Conservation (phyloP, 2,329 filamentous ascomycete species). For the Trematosphaeria pertusa region DNA sequence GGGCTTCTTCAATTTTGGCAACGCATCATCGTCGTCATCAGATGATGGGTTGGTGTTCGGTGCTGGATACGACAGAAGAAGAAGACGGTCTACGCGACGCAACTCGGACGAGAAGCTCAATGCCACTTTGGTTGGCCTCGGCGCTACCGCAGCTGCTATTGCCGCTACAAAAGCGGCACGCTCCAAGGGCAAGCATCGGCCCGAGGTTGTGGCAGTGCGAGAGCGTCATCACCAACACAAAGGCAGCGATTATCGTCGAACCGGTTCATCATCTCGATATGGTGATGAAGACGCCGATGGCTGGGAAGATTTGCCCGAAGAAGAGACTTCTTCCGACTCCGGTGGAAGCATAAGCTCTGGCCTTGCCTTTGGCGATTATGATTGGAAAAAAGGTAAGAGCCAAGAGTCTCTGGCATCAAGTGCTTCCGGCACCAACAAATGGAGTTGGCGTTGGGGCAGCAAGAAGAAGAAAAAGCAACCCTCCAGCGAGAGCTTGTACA, state of each 20-base stretch:
- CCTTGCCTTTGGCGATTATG: constrained; percentile 66
- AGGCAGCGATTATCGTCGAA: constrained; percentile 28
- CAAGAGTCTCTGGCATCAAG: constrained; percentile 61
- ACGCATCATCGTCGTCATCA: constrained; percentile 54
- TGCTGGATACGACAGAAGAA: constrained; percentile 39
- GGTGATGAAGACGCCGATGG: constrained; percentile 60
- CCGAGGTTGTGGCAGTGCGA: constrained; percentile 45
- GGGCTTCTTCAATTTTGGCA: constrained; percentile 59
- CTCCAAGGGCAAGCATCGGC: constrained; percentile 32
- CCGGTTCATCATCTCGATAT: constrained; percentile 28
- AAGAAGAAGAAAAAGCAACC: constrained; percentile 52
- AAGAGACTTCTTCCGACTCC: constrained; percentile 49
- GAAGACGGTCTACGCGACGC: constrained; percentile 41
- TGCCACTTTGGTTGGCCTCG: constrained; percentile 54
- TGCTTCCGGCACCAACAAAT: constrained; percentile 62
- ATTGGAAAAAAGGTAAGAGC: constrained; percentile 50
- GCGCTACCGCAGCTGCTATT: constrained; percentile 58
- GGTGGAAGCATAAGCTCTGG: constrained; percentile 60
- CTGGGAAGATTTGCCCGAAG: constrained; percentile 49
- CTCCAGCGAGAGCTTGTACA: constrained; percentile 44
- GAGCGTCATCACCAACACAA: constrained; percentile 35
- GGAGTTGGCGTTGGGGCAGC: constrained; percentile 67
- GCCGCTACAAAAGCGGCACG: constrained; percentile 49
- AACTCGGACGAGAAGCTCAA: constrained; percentile 56
- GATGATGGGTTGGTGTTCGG: constrained; percentile 58